Base-by-base conservation (phyloP, 31 red algal genomes). In the Odonthalia washingtoniensis region DNA sequence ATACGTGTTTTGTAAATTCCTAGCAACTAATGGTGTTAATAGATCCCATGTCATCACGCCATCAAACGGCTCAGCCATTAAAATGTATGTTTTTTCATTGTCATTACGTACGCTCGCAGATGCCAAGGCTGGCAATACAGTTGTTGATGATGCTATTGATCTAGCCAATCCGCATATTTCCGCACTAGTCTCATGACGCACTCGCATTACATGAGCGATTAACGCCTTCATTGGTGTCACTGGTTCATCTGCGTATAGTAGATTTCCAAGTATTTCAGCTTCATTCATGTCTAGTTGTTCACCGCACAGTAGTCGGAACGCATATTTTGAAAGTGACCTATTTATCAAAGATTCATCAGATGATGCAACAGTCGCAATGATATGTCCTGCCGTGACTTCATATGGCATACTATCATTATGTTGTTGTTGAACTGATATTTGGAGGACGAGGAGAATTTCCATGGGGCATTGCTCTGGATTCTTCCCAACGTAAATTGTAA, bases 51-150 rank as follows among this genome's bases (percentile, higher is more conserved):
- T 77, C 18, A 80, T 45, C 28, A 70, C 72, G 16, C 95, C 95
- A 57, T 98, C 95, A 86, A 92, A 98, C 65, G 95, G 95, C 83
- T 98, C 95, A 2, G 95, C 86, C 17, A 98, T 74, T 24, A 89
- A 88, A 9, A 86, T 84, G 36, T 70, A 78, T 43, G 66, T n/a
- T 17, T 79, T 44, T 33, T 17, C 32, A 5, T 17, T 35, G 41
- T 26, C 1, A 9, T 41, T 34, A 82, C n/a, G n/a, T n/a, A n/a
- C n/a, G n/a, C n/a, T n/a, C n/a, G n/a, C n/a, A n/a, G n/a, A n/a
- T 35, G 41, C 34, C 1, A 9, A 30, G 30, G 75, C 89, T 30
- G 21, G 24, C 35, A 92, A 65, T 18, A 33, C 37, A 5, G 30
- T 24, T 1, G 64, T 72, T 26, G 83, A 78, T 39, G 91, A 85